A percentile compares a stretch with the other conserved stretches of the same genome.
Conservation (phyloP, 2,329 filamentous ascomycete genomes). For the Calonectria multiphialidica region DNA sequence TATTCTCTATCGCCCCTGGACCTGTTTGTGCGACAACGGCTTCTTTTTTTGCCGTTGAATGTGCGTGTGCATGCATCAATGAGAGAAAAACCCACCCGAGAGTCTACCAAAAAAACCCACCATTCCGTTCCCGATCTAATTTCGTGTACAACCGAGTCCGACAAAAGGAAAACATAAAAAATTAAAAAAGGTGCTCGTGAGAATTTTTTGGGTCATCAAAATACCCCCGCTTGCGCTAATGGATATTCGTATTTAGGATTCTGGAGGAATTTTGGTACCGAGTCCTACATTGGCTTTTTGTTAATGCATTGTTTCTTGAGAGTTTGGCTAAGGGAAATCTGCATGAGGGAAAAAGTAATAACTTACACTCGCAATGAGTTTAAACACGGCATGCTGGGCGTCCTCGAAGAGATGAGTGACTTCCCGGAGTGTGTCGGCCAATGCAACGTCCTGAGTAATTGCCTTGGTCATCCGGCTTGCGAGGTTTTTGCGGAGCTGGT, state of each 20-base stretch:
- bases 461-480: conserved; percentile 97
- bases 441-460: conserved; percentile 89
- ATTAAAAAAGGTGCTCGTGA: not conserved
- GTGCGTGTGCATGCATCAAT: not conserved
- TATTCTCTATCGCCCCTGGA: not conserved
- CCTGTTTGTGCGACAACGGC: no score
- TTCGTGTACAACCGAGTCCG: not conserved
- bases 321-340: conserved; percentile 2
- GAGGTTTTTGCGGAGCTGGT: conserved; percentile 91
- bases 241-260: conserved; percentile 53
- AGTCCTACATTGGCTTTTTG: conserved; percentile 65
- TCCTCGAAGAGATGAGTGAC: conserved; percentile 91
- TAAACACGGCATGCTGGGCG: conserved; percentile 95
- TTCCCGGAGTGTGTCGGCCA: conserved; percentile 91
- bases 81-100: not conserved
- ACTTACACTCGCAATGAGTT: conserved; percentile 97
- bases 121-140: not conserved
- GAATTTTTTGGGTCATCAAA: not conserved
- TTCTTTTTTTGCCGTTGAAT: no score
- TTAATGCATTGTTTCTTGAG: conserved; percentile 29
- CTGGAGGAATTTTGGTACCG: conserved; percentile 78
- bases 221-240: not conserved
- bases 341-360: conserved; percentile 16
- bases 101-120: not conserved
- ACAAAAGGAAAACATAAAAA: not conserved